Percentiles rank a stretch among this genome's conserved stretches.
These are phyloP conservation scores for Candida oleophila DNA, from an alignment of 805 yeast genomes.

Conservation along the genomic window DNA sequence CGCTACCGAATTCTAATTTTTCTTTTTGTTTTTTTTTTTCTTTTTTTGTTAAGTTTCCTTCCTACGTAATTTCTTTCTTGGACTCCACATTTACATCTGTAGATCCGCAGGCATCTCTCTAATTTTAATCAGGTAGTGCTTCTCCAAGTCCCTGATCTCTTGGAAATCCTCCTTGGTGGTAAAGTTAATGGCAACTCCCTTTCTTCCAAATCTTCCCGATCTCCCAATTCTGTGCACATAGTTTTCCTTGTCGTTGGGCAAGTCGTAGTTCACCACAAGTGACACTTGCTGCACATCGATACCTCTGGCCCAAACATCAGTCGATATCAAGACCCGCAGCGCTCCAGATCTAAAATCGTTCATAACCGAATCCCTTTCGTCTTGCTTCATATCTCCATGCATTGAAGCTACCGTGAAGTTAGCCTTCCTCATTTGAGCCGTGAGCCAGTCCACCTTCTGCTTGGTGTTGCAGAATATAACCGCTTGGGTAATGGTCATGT, in stretches of 20 bases:
- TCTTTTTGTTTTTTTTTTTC: background rate
- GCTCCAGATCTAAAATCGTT: slow-evolving; percentile 92
- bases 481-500: slow-evolving; percentile 93
- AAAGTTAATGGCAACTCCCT: slow-evolving; percentile 96
- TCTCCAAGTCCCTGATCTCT: slow-evolving; percentile 71
- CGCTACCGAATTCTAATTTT: too few species aligned
- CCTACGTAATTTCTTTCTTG: too few species aligned
- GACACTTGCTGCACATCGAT: slow-evolving; percentile 98
- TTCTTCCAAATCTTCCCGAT: slow-evolving; percentile 97
- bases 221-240: slow-evolving; percentile 97
- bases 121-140: slow-evolving; percentile 71
- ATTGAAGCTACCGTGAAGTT: slow-evolving; percentile 92
- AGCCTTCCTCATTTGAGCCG: slow-evolving; percentile 72
- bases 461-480: slow-evolving; percentile 98
- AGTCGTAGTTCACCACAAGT: slow-evolving; percentile 90
- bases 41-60: background rate
- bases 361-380: slow-evolving; percentile 93
- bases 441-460: slow-evolving; percentile 88
- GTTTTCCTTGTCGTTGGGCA: slow-evolving; percentile 91
- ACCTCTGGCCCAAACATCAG: slow-evolving; percentile 98
- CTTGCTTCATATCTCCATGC: slow-evolving; percentile 97
- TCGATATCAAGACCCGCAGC: slow-evolving; percentile 90
- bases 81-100: slow-evolving; percentile 4
- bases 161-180: slow-evolving; percentile 77
- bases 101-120: slow-evolving; percentile 79